phyloP scores from a whole-genome alignment of 2,329 filamentous ascomycete species.

The Venturia pyrina region DNA sequence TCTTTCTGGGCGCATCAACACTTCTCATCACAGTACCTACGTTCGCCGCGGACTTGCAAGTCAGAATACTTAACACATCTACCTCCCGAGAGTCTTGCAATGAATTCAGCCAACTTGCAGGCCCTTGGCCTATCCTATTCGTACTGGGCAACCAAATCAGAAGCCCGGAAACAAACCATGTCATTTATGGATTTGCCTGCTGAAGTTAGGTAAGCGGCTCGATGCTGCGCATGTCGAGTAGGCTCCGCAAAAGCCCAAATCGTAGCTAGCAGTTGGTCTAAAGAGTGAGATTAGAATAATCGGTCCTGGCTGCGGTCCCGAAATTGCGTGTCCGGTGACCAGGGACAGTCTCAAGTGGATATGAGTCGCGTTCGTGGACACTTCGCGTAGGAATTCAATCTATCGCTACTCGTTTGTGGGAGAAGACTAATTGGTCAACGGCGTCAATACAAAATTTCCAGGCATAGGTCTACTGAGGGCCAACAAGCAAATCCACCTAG shows the following conservation, averaged over 20 bases:
- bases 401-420: background rate
- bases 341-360: too few species aligned
- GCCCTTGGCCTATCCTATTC: background rate
- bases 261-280: too few species aligned
- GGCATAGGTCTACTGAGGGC: conserved; percentile 14
- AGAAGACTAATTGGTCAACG: background rate
- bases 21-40: too few species aligned
- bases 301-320: too few species aligned
- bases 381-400: background rate
- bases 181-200: background rate
- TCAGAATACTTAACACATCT: too few species aligned
- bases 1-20: background rate
- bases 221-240: background rate
- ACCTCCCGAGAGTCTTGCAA: background rate
- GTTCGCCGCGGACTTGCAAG: too few species aligned
- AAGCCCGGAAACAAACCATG: background rate
- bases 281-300: too few species aligned
- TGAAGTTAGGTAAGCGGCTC: background rate
- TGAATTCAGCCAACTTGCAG: background rate
- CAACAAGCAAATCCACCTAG: conserved; percentile 16
- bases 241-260: background rate
- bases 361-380: background rate
- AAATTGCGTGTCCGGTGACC: too few species aligned
- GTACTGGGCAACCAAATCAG: background rate
- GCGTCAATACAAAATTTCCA: background rate